phyloP scores from a whole-genome alignment of 345 rosid genomes.

The Lepidium sativum region DNA sequence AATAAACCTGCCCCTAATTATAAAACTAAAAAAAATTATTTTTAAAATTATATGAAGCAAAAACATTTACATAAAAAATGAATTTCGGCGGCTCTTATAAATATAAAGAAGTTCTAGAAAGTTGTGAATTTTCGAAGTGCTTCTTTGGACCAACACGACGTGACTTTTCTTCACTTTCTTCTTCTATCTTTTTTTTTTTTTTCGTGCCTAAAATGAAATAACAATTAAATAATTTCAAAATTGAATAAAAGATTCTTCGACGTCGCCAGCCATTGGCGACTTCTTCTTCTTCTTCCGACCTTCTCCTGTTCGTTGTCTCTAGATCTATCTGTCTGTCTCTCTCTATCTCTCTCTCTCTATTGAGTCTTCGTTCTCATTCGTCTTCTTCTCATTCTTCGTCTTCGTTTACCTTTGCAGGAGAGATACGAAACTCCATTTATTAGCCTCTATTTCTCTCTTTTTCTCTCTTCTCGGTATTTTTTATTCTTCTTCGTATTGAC shows the following conservation, averaged over 20 bases:
- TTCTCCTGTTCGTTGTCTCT: slow-evolving; percentile 7
- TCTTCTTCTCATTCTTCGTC: slow-evolving; percentile 6
- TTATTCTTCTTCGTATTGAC: slow-evolving; percentile 12
- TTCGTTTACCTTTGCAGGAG: background rate
- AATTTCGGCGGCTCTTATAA: background rate
- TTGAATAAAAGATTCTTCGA: slow-evolving; percentile 19
- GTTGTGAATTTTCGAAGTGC: background rate
- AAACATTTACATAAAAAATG: background rate
- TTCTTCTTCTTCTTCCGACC: slow-evolving; percentile 16
- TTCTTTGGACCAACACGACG: slow-evolving; percentile 27
- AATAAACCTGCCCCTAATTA: background rate
- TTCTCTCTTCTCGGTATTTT: background rate
- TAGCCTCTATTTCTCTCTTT: background rate
- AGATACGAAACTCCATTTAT: slow-evolving; percentile 9
- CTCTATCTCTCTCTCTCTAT: background rate
- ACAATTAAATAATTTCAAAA: background rate
- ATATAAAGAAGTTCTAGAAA: slow-evolving; percentile 2
- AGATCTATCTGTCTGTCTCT: slow-evolving; percentile 13
- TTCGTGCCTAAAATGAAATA: background rate
- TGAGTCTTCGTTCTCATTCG: slow-evolving; percentile 1
- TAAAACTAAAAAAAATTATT: background rate
- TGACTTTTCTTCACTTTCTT: slow-evolving; percentile 17
- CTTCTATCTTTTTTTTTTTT: background rate
- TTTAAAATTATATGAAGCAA: background rate
- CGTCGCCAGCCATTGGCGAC: slow-evolving; percentile 37